A percentile compares a stretch with the other conserved stretches of the same genome.
Evolutionary conservation across 2,329 filamentous ascomycete genomes (phyloP).

Genomic region (Colletotrichum lentis): DNA sequence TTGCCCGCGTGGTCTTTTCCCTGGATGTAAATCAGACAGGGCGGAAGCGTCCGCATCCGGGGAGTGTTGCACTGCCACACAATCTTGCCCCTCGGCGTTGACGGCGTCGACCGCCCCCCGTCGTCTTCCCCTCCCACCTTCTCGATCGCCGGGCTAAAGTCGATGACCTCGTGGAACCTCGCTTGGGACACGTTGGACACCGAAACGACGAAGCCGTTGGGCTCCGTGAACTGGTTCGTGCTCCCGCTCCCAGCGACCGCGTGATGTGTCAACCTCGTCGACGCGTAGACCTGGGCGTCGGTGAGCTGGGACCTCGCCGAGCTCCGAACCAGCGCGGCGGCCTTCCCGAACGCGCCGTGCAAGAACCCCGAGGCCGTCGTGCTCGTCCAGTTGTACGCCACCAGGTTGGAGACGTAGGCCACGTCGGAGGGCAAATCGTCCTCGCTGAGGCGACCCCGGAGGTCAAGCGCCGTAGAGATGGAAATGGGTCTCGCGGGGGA

Average conservation of each 20-base stretch:
- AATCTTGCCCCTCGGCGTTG: slow-evolving; percentile 27
- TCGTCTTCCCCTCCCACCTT: neutral
- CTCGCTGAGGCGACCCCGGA: slow-evolving; percentile 20
- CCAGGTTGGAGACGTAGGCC: slow-evolving; percentile 26
- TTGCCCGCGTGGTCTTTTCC: slow-evolving; percentile 27
- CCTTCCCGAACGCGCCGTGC: slow-evolving; percentile 15
- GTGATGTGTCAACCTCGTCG: slow-evolving; percentile 21
- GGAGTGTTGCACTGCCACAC: slow-evolving; percentile 31
- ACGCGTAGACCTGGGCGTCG: slow-evolving; percentile 26
- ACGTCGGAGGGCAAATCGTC: slow-evolving; percentile 17
- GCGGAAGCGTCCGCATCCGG: slow-evolving; percentile 22
- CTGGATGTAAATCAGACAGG: slow-evolving; percentile 27
- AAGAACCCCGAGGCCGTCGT: slow-evolving; percentile 5
- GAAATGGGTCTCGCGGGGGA: neutral
- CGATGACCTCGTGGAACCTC: slow-evolving; percentile 32
- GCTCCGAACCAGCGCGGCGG: slow-evolving; percentile 12
- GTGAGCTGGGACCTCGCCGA: slow-evolving; percentile 23
- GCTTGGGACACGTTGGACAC: slow-evolving; percentile 30
- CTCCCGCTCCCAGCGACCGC: slow-evolving; percentile 31
- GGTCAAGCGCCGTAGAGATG: slow-evolving; percentile 29
- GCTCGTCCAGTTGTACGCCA: slow-evolving; percentile 34
- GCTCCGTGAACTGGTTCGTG: slow-evolving; percentile 30
- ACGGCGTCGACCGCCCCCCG: slow-evolving; percentile 9
- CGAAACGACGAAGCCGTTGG: slow-evolving; percentile 22
- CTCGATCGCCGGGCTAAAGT: slow-evolving; percentile 27